Conservation (phyloP, 208 protist species). For the Porcisia deanei region DNA sequence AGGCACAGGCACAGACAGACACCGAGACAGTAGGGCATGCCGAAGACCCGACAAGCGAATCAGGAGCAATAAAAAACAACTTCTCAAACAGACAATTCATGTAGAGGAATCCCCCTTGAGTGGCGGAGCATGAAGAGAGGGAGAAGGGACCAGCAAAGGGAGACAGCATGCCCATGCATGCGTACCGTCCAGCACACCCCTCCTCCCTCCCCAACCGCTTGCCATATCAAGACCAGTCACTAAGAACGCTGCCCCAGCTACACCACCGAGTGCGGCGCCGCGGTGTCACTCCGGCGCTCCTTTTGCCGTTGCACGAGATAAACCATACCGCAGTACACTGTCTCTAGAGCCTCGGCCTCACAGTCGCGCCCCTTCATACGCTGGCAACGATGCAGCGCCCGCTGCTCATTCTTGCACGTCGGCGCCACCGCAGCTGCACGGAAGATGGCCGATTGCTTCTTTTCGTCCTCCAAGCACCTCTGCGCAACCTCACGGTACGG, state of each 20-base stretch:
- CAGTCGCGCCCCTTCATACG: constrained; percentile 50
- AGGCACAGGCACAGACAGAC: too few species aligned
- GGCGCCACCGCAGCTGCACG: constrained; percentile 57
- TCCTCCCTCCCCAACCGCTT: not conserved
- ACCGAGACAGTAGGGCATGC: too few species aligned
- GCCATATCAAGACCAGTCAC: not conserved
- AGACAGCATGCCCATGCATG: too few species aligned
- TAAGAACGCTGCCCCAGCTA: not conserved
- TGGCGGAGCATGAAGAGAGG: too few species aligned
- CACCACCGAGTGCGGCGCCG: constrained; percentile 2
- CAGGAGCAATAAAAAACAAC: too few species aligned
- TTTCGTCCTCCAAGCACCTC: constrained; percentile 77
- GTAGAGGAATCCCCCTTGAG: too few species aligned
- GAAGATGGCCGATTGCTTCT: constrained; percentile 78
- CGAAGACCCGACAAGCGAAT: too few species aligned
- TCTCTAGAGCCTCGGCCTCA: constrained; percentile 79
- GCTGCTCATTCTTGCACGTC: constrained; percentile 67
- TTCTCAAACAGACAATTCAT: too few species aligned
- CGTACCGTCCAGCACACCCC: not conserved
- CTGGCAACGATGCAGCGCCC: constrained; percentile 59
- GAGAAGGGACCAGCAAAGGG: too few species aligned
- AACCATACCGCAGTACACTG: constrained; percentile 86
- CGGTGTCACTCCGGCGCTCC: constrained; percentile 27
- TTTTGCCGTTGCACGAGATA: constrained; percentile 68
- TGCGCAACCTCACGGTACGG: constrained; percentile 70